phyloP scores from a whole-genome alignment of 2,329 filamentous ascomycete genomes.

The Ilyonectria robusta region DNA sequence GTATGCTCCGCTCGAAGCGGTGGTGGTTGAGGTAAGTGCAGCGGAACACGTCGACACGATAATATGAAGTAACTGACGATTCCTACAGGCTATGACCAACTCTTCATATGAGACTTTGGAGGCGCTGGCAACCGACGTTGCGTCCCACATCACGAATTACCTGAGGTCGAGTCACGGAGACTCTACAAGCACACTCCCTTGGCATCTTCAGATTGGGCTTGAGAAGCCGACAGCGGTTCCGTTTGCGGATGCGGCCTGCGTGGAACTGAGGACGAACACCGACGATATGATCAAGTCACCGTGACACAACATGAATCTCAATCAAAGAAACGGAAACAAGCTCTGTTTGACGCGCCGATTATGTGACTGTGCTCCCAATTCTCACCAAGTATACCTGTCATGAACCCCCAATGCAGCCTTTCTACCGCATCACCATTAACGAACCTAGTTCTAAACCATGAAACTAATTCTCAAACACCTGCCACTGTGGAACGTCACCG shows the following conservation, averaged over 20 bases:
- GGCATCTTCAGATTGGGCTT: conserved; percentile 72
- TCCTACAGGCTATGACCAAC: conserved; percentile 63
- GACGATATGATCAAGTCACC: conserved; percentile 37
- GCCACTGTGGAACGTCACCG: conserved; percentile 78
- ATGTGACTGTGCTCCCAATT: not conserved
- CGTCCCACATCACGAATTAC: conserved; percentile 60
- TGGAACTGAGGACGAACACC: conserved; percentile 64
- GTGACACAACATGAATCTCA: not conserved
- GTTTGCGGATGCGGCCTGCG: conserved; percentile 78
- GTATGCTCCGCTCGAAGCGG: conserved; percentile 70
- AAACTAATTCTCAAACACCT: conserved; percentile 51
- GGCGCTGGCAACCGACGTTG: conserved; percentile 68
- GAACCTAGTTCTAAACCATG: not conserved
- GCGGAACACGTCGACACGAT: not conserved
- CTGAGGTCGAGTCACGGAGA: conserved; percentile 46
- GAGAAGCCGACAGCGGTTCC: conserved; percentile 83
- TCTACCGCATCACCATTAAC: not conserved
- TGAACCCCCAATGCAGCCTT: conserved; percentile 4
- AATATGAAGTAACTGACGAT: conserved; percentile 12
- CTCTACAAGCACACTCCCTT: conserved; percentile 37
- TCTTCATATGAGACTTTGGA: conserved; percentile 76
- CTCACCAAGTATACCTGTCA: not conserved
- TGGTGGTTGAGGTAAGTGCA: conserved; percentile 71
- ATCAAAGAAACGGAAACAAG: not conserved
- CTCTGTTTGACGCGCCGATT: not conserved